Evolutionary conservation across 1,284 basidiomycete genomes (phyloP).

Genomic region (Ganoderma lingzhi): DNA sequence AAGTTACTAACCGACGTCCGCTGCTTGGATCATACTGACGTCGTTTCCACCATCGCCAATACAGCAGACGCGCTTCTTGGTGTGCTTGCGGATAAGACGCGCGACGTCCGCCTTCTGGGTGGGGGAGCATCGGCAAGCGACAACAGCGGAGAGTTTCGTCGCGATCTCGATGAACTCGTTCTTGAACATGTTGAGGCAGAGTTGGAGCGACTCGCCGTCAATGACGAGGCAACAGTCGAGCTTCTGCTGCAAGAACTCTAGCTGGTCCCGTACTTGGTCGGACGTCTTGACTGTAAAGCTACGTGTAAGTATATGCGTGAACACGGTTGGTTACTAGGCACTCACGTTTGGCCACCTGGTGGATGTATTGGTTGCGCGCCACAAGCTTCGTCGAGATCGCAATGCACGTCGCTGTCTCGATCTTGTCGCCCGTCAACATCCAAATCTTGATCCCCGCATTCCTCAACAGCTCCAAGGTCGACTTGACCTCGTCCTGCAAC

Average conservation of each 20-base stretch:
- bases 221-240: constrained; percentile 98
- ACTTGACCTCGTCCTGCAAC: constrained; percentile 96
- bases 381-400: constrained; percentile 98
- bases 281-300: constrained; percentile 74
- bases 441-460: constrained; percentile 99
- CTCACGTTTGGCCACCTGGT: constrained; percentile 93
- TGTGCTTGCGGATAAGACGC: constrained; percentile 87
- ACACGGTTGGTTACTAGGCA: constrained; percentile 26
- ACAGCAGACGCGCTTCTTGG: constrained; percentile 96
- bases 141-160: constrained; percentile 95
- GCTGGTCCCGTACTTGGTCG: constrained; percentile 85
- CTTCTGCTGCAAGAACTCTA: constrained; percentile 96
- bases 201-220: constrained; percentile 95
- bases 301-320: constrained; percentile 6
- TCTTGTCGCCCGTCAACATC: constrained; percentile 99
- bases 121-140: constrained; percentile 97
- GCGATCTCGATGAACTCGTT: constrained; percentile 96
- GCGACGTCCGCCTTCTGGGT: constrained; percentile 99
- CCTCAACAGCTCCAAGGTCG: constrained; percentile 90
- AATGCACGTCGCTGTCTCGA: constrained; percentile 98
- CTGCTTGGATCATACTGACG: constrained; percentile 96
- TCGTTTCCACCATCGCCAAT: constrained; percentile 97
- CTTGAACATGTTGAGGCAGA: constrained; percentile 90
- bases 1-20: constrained; percentile 84
- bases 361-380: constrained; percentile 96